Evolutionary conservation across 345 rosid species (phyloP).

Genomic region (Aquilaria yunnanensis): DNA sequence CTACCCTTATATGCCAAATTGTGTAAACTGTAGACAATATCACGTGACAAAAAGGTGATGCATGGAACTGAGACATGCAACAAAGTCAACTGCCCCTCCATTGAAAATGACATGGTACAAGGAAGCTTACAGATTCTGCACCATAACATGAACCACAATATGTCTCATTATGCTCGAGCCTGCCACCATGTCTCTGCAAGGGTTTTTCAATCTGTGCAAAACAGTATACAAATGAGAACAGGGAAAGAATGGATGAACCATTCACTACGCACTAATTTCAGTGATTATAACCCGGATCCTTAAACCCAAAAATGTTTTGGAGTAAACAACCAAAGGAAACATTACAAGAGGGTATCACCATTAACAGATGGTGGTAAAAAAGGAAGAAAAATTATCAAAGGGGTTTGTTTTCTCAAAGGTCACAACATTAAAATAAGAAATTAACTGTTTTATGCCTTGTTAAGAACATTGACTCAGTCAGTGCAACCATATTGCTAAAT

Average conservation of each 20-base stretch:
- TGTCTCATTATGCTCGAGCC: constrained; percentile 94
- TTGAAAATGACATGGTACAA: neutral
- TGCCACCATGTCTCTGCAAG: constrained; percentile 92
- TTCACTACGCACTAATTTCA: neutral
- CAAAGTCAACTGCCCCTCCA: neutral
- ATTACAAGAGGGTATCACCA: no score
- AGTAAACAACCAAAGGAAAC: no score
- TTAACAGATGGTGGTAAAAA: no score
- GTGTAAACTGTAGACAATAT: no score
- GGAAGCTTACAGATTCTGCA: constrained; percentile 61
- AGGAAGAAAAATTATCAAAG: no score
- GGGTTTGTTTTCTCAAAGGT: no score
- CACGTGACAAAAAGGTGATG: no score
- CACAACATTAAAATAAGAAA: neutral
- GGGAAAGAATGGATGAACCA: constrained; percentile 1
- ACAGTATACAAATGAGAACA: constrained; percentile 14
- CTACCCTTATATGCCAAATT: no score
- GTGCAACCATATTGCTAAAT: no score
- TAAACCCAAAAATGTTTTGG: neutral
- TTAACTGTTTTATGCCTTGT: neutral
- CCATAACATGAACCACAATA: constrained; percentile 97
- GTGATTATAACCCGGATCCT: neutral
- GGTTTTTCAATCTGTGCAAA: constrained; percentile 79
- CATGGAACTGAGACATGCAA: constrained; percentile 1
- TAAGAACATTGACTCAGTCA: neutral